Base-by-base conservation (phyloP, 805 yeast genomes). In the Ogataea naganishii region DNA sequence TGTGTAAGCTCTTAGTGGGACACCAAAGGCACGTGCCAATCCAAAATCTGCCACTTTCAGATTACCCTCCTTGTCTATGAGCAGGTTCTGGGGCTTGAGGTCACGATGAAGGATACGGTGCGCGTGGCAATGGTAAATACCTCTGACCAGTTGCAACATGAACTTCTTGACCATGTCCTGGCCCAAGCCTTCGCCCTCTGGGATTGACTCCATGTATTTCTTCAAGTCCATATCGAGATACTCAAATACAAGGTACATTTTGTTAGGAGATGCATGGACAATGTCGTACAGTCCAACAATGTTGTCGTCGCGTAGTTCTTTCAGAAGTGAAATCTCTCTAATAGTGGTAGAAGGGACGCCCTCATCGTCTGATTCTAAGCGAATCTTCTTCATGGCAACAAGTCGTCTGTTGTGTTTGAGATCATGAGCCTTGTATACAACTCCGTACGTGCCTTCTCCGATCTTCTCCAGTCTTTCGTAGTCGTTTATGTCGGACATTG, bases 331-430 rank as follows among this genome's bases (percentile, higher is more conserved):
- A 44, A 92, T 92, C 53, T 92, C 98, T 46, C 98, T 70, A 35
- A 92, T 92, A 5, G 98, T 97, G 0, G 98, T 92, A 2, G 96
- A 86, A 2, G 98, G 98, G 14, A 94, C 96, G 13, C 98, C 98
- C 55, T 92, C 98, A 55, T 85, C 95, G 56, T 92, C 98, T 14
- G 94, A 84, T 53, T 92, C 98, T 31, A 92, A 62, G 35, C 97
- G 74, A 54, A 92, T 94, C 60, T 92, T 94, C 57, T 92, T 92
- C 44, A 92, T 64, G 0, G 98, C 98, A 21, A 92, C 98, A 26
- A 86, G 74, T n/a, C 96, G 72, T 60, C 89, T 89, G 43, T 86
- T 82, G 52, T 89, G 86, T 41, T 75, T 78, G 27, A 77, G 75
- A 51, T 89, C 96, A 30, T 86, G 65, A 2, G 98, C 98, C 55